These are phyloP conservation scores for Kalmusia sp. DNA, from an alignment of 2,329 filamentous ascomycete genomes.

Conservation along the genomic window DNA sequence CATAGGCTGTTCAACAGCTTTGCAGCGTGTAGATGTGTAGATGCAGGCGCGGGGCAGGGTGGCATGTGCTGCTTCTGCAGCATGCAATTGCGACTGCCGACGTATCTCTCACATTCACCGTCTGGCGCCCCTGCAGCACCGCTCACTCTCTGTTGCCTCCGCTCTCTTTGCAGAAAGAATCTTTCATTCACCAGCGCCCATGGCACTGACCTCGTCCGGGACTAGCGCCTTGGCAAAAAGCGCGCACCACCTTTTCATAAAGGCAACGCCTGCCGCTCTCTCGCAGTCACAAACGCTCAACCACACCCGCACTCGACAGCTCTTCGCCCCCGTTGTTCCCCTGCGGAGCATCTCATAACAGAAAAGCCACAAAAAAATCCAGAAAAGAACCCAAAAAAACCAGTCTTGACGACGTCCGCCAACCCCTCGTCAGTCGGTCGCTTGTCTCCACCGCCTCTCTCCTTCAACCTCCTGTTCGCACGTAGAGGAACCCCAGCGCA, in stretches of 20 bases:
- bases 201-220: slow-evolving; percentile 6
- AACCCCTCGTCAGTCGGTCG: slow-evolving; percentile 37
- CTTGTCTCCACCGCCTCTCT: slow-evolving; percentile 35
- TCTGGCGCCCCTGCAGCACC: too few species aligned
- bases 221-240: slow-evolving; percentile 7
- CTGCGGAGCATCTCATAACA: slow-evolving; percentile 43
- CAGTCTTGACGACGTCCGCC: slow-evolving; percentile 36
- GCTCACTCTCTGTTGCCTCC: not conserved
- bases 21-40: too few species aligned
- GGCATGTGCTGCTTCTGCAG: too few species aligned
- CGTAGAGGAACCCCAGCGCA: slow-evolving; percentile 27
- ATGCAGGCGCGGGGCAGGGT: too few species aligned
- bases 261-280: slow-evolving; percentile 11
- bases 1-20: too few species aligned
- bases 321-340: slow-evolving; percentile 37
- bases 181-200: slow-evolving; percentile 4
- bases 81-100: too few species aligned
- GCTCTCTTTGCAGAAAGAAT: not conserved
- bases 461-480: slow-evolving; percentile 27
- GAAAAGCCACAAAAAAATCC: slow-evolving; percentile 49
- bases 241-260: slow-evolving; percentile 7
- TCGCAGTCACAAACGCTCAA: slow-evolving; percentile 28
- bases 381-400: slow-evolving; percentile 47
- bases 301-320: slow-evolving; percentile 30
- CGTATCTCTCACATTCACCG: too few species aligned